A percentile compares a stretch with the other conserved stretches of the same genome.
Conservation (phyloP, 495 filamentous ascomycete genomes). For the Aspergillus carlsbadensis region DNA sequence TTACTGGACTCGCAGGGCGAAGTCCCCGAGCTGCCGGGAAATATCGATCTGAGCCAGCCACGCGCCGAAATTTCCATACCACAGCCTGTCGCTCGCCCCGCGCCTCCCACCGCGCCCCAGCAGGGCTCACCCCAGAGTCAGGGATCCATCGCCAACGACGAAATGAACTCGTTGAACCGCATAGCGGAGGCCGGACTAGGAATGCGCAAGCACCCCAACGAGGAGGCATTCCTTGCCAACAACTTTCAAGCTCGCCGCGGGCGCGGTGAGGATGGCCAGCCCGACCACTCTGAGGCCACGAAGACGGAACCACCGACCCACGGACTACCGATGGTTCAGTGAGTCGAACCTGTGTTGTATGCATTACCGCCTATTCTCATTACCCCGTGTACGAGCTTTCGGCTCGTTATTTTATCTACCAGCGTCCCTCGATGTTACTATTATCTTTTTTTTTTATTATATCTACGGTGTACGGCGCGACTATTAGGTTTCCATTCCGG, state of each 20-base stretch:
- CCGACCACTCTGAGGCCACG: conserved; percentile 24
- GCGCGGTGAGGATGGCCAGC: conserved; percentile 34
- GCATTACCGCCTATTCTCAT: not conserved
- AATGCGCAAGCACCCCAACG: conserved; percentile 47
- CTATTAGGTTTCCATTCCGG: conserved; percentile 14
- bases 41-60: conserved; percentile 53
- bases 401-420: conserved; percentile 1
- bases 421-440: conserved; percentile 7
- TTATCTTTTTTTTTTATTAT: not conserved
- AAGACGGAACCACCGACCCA: conserved; percentile 34
- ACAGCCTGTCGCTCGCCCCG: conserved; percentile 17
- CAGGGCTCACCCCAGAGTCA: conserved; percentile 27
- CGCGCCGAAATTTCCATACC: conserved; percentile 32
- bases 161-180: conserved; percentile 46
- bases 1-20: conserved; percentile 81
- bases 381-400: not conserved
- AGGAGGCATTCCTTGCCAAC: conserved; percentile 31
- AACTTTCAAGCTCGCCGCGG: conserved; percentile 36
- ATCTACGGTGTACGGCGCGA: conserved; percentile 21
- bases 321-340: conserved; percentile 32
- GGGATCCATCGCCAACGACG: conserved; percentile 33
- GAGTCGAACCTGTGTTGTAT: conserved; percentile 3
- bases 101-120: conserved; percentile 18
- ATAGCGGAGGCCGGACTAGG: conserved; percentile 47
- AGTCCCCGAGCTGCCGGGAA: conserved; percentile 74